Base-by-base conservation (phyloP, 441 rosid genomes). In the Brassica balearica region DNA sequence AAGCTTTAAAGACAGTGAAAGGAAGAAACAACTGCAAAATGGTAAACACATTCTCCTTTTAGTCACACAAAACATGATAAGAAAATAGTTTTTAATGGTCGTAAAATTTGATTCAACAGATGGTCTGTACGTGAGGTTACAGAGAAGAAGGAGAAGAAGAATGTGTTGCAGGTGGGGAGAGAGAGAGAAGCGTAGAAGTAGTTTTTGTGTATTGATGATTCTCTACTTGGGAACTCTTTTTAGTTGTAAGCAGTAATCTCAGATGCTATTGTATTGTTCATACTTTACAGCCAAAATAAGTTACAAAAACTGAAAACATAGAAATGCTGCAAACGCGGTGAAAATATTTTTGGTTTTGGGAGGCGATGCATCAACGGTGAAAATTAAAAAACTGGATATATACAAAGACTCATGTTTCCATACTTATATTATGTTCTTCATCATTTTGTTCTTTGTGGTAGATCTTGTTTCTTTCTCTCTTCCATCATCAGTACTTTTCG, bases 1-100 rank as follows among this genome's bases (percentile, higher is more conserved):
- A 93, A 73, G 92, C 96, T 17, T 55, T 77, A 83, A 94, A 92
- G 88, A 87, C 96, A 15, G 59, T 84, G 68, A 87, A 85, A 84
- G 95, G 86, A 82, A 91, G 90, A 83, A 85, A 86, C 77, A 69
- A 69, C 70, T 83, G 85, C 60, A 88, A 87, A 73, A 51, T 77
- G 94, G 94, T 88, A 84, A 70, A 34, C 43, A 51, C 71, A 41
- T 7, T 1, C 23, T 14, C 55, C 23, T 23, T 15, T 60, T 51
- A 48, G 0, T 51, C 8, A 36, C 60, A 36, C 51, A 53, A 63
- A 62, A 27, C 43, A 8, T 25, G 59, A 69, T 27, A 17, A 9
- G 63, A n/a, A 68, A 71, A 41, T 68, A 46, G 14, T n/a, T 27
- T 25, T 69, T 32, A 6, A 64, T 17, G 17, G 11, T 51, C 46